Evolutionary conservation across 2,329 filamentous ascomycete genomes (phyloP), one percentile per base, ranked within the genome.

Genomic region (Pseudocercospora cruenta): DNA sequence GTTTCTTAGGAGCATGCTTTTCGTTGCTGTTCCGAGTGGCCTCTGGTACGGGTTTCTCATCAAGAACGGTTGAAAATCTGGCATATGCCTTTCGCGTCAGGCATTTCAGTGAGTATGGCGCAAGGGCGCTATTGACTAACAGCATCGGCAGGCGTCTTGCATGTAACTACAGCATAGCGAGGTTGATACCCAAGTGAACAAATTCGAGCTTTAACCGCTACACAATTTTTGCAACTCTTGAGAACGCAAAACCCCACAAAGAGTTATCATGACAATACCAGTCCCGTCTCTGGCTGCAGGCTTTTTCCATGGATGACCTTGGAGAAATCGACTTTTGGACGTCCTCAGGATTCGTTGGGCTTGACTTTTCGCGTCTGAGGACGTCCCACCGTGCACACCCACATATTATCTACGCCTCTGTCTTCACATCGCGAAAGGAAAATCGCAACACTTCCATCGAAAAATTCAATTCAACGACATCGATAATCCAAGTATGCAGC

Each of bases 1-100:
- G 24, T 70, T 71, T 58, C n/a, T 67, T 22, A 63, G 57, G 43
- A 68, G 63, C 22, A 53, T 67, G 2, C 28, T 67, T 39, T 54
- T 69, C 24, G 67, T 70, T 43, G 67, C 65, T 28, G 39, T 71
- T 8, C 68, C 70, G n/a, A 62, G 62, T 47, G 66, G 49, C 8
- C 36, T 71, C 39, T 67, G 69, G 36, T 71, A 71, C 62, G 68
- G 61, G 16, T 67, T 62, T 24, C 49, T 71, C 36, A 62, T 71
- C 16, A 67, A 64, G 47, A 70, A 71, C 63, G 68, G 68, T 14
- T 69, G 65, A 67, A 21, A 2, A 19, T 55, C 21, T 19, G 22
- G 22, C 22, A 24, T 28, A 24, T 10, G 21, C n/a, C 12, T 28
- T 43, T 4, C 47, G 22, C 47, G 12, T 51, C 19, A 26, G 22